Base-by-base conservation (phyloP, 305 asterid genomes). In the Fraxinus ornus region DNA sequence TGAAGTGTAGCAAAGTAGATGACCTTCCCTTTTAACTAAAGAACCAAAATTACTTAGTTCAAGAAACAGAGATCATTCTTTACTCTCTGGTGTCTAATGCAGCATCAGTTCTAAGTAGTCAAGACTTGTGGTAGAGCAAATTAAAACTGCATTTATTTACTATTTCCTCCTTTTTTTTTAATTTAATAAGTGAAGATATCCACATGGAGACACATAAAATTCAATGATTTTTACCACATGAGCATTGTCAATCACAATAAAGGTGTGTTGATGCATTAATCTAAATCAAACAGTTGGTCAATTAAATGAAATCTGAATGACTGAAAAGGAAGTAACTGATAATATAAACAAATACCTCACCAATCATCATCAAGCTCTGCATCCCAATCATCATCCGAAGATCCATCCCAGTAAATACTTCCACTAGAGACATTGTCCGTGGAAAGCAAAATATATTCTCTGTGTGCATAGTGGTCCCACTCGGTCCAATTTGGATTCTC, bases 381-480 rank as follows among this genome's bases (percentile, higher is more conserved):
- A 89, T 96, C 99, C 98, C 98, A 96, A 77, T 91, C 97, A 92
- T 15, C 60, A 64, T 64, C 72, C 8, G 4, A 5, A 26, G 33
- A 64, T 68, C 19, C 9, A 13, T 30, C 21, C 75, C 36, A 49
- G 21, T 49, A 49, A 15, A 49, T 49, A 49, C 60, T 49, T 49
- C 60, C 60, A 49, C 60, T 15, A 17, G 99, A 97, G 85, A 97
- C 98, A 89, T 92, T 98, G 91, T 97, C 98, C 98, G 93, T 92
- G 5, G 97, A 97, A 39, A 94, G 99, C 90, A 97, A 89, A 82
- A 93, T 91, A 86, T 94, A 94, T 88, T 97, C 99, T 88, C 97
- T 89, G 85, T 92, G 98, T 49, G 60, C 98, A 90, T 94, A 97
- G 80, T 97, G 97, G 83, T 97, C 99, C 99, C 99, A 97, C 86